These are phyloP conservation scores for Tulasnella calospora DNA, from an alignment of 768 basidiomycete species.

Conservation along the genomic window DNA sequence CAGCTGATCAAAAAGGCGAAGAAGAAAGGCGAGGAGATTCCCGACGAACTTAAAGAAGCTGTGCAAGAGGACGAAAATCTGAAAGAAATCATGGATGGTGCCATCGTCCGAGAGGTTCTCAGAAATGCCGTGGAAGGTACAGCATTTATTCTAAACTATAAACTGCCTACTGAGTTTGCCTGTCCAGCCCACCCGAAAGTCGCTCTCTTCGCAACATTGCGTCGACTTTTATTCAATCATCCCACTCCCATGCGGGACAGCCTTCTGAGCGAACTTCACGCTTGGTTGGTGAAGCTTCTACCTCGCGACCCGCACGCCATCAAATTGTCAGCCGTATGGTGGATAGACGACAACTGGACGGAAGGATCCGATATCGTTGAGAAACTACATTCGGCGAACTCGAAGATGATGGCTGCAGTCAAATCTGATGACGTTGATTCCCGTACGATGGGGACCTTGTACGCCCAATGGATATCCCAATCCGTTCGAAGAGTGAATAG, in stretches of 20 bases:
- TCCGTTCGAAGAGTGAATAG: constrained; percentile 44
- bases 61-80: constrained; percentile 52
- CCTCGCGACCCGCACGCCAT: constrained; percentile 41
- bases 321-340: constrained; percentile 40
- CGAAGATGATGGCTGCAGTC: constrained; percentile 41
- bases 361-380: constrained; percentile 53
- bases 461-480: constrained; percentile 45
- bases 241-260: constrained; percentile 42
- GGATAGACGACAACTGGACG: constrained; percentile 31
- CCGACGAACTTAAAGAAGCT: constrained; percentile 32
- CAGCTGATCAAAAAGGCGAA: constrained; percentile 33
- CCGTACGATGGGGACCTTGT: constrained; percentile 36
- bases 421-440: constrained; percentile 29
- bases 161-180: constrained; percentile 27
- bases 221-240: constrained; percentile 43
- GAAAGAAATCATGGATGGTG: constrained; percentile 67
- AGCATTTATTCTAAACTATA: constrained; percentile 28
- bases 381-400: constrained; percentile 47
- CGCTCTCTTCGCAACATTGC: constrained; percentile 43
- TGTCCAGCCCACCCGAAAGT: constrained; percentile 41
- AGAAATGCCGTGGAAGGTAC: constrained; percentile 67
- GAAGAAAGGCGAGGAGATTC: constrained; percentile 28
- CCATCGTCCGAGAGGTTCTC: constrained; percentile 74
- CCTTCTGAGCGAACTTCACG: constrained; percentile 46
- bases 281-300: constrained; percentile 39